phyloP scores from a whole-genome alignment of 2,329 filamentous ascomycete genomes.

The Chaetomiaceae sp. region DNA sequence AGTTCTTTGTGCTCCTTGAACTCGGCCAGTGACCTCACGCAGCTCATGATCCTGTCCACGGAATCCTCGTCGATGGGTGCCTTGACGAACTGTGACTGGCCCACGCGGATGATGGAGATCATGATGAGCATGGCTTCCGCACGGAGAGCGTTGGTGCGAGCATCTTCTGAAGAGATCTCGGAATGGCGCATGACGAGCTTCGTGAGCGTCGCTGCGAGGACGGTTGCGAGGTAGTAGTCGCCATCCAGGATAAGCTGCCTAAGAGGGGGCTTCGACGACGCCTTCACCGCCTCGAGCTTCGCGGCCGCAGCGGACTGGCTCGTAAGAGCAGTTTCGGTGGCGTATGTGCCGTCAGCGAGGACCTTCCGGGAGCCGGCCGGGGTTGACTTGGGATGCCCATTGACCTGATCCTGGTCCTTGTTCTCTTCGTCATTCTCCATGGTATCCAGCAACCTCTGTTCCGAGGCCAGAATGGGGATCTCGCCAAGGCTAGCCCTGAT shows the following conservation, averaged over 20 bases:
- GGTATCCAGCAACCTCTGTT: constrained; percentile 86
- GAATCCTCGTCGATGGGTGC: constrained; percentile 96
- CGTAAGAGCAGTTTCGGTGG: constrained; percentile 91
- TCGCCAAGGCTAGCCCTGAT: constrained; percentile 92
- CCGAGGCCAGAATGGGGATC: constrained; percentile 92
- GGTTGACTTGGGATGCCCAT: constrained; percentile 69
- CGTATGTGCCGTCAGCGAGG: constrained; percentile 93
- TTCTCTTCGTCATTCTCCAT: constrained; percentile 66
- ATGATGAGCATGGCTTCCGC: constrained; percentile 99
- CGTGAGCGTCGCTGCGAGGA: constrained; percentile 91
- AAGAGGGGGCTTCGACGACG: constrained; percentile 91
- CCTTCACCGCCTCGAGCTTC: constrained; percentile 92
- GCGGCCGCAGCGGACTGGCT: constrained; percentile 87
- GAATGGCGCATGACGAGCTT: constrained; percentile 98
- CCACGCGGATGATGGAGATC: constrained; percentile 97
- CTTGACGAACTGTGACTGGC: constrained; percentile 98
- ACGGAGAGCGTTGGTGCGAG: constrained; percentile 86
- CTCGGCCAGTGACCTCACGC: constrained; percentile 85
- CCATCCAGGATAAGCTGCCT: constrained; percentile 93
- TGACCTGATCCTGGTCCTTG: constrained; percentile 61
- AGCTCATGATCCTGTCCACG: constrained; percentile 97
- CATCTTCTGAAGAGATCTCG: constrained; percentile 80
- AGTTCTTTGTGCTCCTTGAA: constrained; percentile 86
- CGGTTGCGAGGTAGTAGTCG: constrained; percentile 92
- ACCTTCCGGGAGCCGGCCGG: constrained; percentile 86